These are phyloP conservation scores for Sextonia rubra DNA, from an alignment of 164 flowering plant species.

Conservation along the genomic window DNA sequence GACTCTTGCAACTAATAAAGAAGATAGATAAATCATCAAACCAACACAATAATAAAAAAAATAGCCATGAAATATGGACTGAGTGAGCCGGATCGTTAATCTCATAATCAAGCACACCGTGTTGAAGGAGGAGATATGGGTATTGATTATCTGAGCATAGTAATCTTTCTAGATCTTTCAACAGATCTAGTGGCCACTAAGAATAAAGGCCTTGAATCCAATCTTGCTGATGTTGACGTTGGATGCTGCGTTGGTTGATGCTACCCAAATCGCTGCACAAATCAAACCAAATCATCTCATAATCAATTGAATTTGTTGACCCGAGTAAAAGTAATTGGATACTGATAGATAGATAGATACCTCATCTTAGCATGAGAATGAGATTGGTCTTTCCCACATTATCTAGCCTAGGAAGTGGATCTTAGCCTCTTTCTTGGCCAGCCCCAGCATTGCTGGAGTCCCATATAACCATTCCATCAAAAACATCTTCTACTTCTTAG, in stretches of 20 bases:
- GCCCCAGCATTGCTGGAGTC: constrained; percentile 31
- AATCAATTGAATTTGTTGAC: no score
- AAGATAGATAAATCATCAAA: no score
- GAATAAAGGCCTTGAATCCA: constrained; percentile 37
- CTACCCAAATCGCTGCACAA: constrained; percentile 30
- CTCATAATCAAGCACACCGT: no score
- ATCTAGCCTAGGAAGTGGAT: constrained; percentile 40
- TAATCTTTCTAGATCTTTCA: constrained; percentile 33
- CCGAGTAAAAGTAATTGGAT: no score
- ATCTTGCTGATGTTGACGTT: constrained; percentile 36
- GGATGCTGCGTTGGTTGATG: constrained; percentile 33
- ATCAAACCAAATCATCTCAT: neutral
- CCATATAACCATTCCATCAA: constrained; percentile 40
- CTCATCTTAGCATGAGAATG: constrained; percentile 46
- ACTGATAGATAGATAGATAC: constrained; percentile 11
- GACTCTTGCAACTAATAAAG: no score
- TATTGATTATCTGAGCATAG: no score
- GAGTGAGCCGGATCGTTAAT: no score
- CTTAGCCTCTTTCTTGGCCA: constrained; percentile 39
- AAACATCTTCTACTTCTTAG: constrained; percentile 20
- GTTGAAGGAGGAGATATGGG: no score
- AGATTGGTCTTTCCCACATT: constrained; percentile 45
- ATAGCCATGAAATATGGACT: no score
- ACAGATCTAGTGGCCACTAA: constrained; percentile 42
- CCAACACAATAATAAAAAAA: no score